Conservation (phyloP, 495 filamentous ascomycete species). For the Aspergillus baeticus region DNA sequence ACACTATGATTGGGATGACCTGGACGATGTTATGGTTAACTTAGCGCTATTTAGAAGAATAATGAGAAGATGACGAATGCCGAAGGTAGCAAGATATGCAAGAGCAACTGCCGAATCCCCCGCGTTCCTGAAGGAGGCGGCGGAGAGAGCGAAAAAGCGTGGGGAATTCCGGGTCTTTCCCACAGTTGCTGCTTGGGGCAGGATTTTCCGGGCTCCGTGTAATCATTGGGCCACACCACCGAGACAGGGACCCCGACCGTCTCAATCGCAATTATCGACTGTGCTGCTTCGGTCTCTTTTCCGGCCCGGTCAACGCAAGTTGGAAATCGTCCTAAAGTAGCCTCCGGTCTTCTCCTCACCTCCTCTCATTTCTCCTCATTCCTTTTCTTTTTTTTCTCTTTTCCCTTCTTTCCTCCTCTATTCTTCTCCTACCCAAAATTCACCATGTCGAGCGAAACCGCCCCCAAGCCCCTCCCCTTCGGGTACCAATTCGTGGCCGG, state of each 20-base stretch:
- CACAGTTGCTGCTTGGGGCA: background rate
- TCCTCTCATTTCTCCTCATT: too few species aligned
- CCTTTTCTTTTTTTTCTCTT: constrained; percentile 14
- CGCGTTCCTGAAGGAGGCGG: constrained; percentile 7
- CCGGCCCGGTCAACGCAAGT: constrained; percentile 12
- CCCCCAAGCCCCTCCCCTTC: constrained; percentile 71
- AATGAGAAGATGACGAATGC: background rate
- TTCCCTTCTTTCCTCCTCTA: constrained; percentile 15
- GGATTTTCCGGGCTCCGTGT: constrained; percentile 4
- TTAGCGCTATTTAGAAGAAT: background rate
- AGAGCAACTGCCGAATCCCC: background rate
- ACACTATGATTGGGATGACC: constrained; percentile 12
- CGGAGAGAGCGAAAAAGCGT: background rate
- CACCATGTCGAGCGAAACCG: constrained; percentile 58
- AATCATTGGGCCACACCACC: background rate
- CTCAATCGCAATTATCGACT: background rate
- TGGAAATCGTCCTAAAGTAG: background rate
- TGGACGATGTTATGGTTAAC: constrained; percentile 18
- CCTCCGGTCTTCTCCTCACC: constrained; percentile 11
- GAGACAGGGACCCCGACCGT: background rate
- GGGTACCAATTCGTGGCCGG: constrained; percentile 83
- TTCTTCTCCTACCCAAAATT: constrained; percentile 3
- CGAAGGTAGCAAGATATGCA: background rate
- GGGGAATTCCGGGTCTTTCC: constrained; percentile 11
- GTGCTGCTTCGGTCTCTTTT: constrained; percentile 7